A percentile compares a stretch with the other conserved stretches of the same genome.
phyloP scores from a whole-genome alignment of 2,329 filamentous ascomycete genomes.

The Orbilia javanica region DNA sequence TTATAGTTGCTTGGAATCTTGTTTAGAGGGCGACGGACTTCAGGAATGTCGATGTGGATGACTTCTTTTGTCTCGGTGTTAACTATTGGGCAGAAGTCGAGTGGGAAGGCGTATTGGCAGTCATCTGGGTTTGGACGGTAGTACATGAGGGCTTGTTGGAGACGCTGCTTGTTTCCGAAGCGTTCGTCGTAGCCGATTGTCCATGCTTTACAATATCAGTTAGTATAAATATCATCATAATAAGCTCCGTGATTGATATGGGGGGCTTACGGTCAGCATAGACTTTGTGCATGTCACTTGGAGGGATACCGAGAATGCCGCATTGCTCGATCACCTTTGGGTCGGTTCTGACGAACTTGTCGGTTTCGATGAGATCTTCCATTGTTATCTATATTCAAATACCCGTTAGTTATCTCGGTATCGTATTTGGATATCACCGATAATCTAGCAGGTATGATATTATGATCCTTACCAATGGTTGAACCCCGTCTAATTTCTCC shows the following conservation, averaged over 20 bases:
- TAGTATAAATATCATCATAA: background rate
- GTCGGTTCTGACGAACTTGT: slow-evolving; percentile 80
- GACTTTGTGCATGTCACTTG: slow-evolving; percentile 90
- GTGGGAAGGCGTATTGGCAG: slow-evolving; percentile 88
- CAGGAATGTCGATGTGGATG: slow-evolving; percentile 85
- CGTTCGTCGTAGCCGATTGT: slow-evolving; percentile 95
- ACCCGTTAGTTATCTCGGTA: no score
- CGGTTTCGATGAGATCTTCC: slow-evolving; percentile 86
- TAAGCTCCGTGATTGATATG: no score
- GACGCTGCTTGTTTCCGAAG: slow-evolving; percentile 80
- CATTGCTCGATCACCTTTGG: slow-evolving; percentile 92
- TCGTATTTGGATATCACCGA: no score
- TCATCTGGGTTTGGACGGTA: slow-evolving; percentile 87
- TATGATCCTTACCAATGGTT: slow-evolving; percentile 76
- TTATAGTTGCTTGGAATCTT: slow-evolving; percentile 85
- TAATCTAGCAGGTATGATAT: background rate
- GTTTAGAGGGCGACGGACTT: slow-evolving; percentile 79
- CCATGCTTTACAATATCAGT: slow-evolving; percentile 72
- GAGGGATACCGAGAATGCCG: slow-evolving; percentile 81
- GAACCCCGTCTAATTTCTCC: slow-evolving; percentile 80
- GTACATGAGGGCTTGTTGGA: slow-evolving; percentile 96
- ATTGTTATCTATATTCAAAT: slow-evolving; percentile 79
- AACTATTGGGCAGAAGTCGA: slow-evolving; percentile 94
- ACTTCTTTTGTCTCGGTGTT: slow-evolving; percentile 83
- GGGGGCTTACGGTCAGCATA: slow-evolving; percentile 83